Conservation (phyloP, 202 grass and related monocot species). For the Panicum hallii region DNA sequence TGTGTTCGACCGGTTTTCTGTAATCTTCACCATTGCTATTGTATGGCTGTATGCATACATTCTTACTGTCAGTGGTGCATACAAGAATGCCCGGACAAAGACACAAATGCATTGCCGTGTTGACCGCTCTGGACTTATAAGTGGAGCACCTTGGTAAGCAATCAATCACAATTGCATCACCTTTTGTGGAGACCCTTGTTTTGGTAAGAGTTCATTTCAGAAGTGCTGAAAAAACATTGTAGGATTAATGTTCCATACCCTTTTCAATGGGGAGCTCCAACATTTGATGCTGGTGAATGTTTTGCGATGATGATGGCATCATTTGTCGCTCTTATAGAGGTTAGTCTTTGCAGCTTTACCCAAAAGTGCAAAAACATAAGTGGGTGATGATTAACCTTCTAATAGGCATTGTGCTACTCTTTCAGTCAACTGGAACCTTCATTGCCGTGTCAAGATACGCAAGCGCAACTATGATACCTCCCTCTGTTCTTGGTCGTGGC, state of each 20-base stretch:
- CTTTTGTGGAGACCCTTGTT: background rate
- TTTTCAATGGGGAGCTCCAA: constrained; percentile 91
- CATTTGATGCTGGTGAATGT: constrained; percentile 90
- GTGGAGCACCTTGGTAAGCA: constrained; percentile 78
- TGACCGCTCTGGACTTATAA: constrained; percentile 79
- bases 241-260: constrained; percentile 91
- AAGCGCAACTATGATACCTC: constrained; percentile 82
- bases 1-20: constrained; percentile 74
- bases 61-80: constrained; percentile 79
- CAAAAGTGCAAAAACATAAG: background rate
- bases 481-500: constrained; percentile 83
- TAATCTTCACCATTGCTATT: constrained; percentile 82
- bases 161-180: background rate
- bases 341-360: constrained; percentile 30
- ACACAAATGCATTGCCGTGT: constrained; percentile 86
- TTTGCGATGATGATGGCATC: constrained; percentile 95
- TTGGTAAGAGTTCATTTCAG: background rate
- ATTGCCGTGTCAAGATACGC: constrained; percentile 81
- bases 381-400: background rate
- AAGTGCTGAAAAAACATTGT: constrained; percentile 19
- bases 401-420: background rate
- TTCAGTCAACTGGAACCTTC: constrained; percentile 80
- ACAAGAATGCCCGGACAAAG: constrained; percentile 66
- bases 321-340: constrained; percentile 84
- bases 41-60: constrained; percentile 89